A percentile compares a stretch with the other conserved stretches of the same genome.
Conservation (phyloP, 192 early-diverging fungal species). For the Entomortierella lignicola region DNA sequence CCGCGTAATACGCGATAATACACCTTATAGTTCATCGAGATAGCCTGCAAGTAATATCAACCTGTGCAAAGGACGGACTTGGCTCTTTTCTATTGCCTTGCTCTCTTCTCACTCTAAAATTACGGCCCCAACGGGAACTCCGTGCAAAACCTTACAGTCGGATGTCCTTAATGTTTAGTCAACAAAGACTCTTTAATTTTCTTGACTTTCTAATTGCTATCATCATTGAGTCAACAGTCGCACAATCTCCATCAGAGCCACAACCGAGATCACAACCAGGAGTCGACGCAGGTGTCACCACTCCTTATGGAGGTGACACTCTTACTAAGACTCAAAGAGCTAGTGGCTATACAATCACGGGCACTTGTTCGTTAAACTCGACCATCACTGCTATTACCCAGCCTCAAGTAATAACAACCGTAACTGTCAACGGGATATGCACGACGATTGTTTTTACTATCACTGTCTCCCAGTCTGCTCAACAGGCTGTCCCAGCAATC, state of each 20-base stretch:
- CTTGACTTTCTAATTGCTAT: not conserved
- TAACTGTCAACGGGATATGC: constrained; percentile 33
- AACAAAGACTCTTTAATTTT: not conserved
- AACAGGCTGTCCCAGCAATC: not conserved
- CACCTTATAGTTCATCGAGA: too few relatives aligned
- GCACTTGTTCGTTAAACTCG: too few relatives aligned
- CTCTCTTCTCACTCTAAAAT: not conserved
- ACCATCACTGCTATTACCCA: not conserved
- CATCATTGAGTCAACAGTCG: not conserved
- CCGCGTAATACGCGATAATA: too few relatives aligned
- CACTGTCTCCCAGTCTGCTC: not conserved
- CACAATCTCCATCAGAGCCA: constrained; percentile 17
- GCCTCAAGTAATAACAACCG: constrained; percentile 20
- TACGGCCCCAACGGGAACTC: not conserved
- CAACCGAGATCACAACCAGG: constrained; percentile 16
- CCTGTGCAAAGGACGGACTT: too few relatives aligned
- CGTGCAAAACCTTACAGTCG: not conserved
- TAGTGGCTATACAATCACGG: not conserved
- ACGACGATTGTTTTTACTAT: constrained; percentile 16
- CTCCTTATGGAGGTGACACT: not conserved
- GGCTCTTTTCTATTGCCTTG: too few relatives aligned
- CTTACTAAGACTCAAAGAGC: constrained; percentile 13
- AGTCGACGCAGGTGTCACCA: not conserved
- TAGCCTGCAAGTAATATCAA: too few relatives aligned
- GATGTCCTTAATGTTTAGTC: not conserved